phyloP scores from a whole-genome alignment of 2,329 filamentous ascomycete genomes.

The Verticillium albo-atrum region DNA sequence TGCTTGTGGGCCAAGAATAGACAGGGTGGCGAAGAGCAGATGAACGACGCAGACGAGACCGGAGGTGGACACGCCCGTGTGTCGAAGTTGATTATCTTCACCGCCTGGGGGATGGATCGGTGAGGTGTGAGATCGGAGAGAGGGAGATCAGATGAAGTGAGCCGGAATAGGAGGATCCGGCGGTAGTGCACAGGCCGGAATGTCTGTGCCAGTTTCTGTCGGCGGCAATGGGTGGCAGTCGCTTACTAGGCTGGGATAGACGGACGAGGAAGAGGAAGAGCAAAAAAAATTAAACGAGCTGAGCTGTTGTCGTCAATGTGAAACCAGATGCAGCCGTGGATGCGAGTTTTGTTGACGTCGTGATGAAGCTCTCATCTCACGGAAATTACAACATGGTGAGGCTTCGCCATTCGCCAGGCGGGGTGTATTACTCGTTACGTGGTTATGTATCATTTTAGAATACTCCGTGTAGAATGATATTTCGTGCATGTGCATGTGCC shows the following conservation, averaged over 20 bases:
- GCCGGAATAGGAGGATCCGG: not conserved
- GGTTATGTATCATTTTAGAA: too few relatives aligned
- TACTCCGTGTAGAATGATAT: too few relatives aligned
- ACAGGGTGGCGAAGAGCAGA: not conserved
- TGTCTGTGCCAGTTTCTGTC: not conserved
- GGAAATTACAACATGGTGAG: not conserved
- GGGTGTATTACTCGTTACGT: not conserved
- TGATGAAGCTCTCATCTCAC: not conserved
- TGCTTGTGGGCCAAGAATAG: not conserved
- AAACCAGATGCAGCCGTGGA: not conserved
- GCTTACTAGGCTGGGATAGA: too few relatives aligned
- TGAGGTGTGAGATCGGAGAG: too few relatives aligned
- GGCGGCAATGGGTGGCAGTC: too few relatives aligned
- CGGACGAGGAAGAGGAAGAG: not conserved
- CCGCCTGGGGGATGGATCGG: not conserved
- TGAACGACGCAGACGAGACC: not conserved
- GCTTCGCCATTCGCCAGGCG: not conserved
- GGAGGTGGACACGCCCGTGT: not conserved
- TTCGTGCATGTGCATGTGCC: too few relatives aligned
- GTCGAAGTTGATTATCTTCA: not conserved
- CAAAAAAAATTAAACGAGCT: not conserved
- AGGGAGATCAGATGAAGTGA: not conserved
- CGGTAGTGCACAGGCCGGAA: not conserved
- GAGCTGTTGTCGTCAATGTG: not conserved
- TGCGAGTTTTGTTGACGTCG: not conserved